These are phyloP conservation scores for Pholiota conissans DNA, from an alignment of 768 basidiomycete genomes.

Conservation along the genomic window DNA sequence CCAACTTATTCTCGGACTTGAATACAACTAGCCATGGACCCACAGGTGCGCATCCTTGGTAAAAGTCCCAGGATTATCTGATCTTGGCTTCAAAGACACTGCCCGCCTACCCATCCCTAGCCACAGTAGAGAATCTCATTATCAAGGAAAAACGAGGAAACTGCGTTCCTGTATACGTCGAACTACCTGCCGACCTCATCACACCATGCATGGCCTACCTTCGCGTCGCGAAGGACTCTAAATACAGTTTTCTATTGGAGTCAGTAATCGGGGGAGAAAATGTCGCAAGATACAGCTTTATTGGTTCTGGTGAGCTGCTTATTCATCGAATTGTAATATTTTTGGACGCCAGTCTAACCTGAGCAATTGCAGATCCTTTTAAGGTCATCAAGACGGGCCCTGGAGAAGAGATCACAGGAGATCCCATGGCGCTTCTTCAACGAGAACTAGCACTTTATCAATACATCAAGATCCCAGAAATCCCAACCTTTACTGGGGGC, in stretches of 20 bases:
- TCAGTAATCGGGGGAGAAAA: slow-evolving; percentile 90
- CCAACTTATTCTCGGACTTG: background rate
- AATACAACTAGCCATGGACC: slow-evolving; percentile 40
- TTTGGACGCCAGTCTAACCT: background rate
- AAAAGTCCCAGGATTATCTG: background rate
- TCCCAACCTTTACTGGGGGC: slow-evolving; percentile 95
- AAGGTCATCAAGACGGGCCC: slow-evolving; percentile 91
- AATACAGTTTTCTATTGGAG: slow-evolving; percentile 94
- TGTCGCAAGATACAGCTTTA: slow-evolving; percentile 92
- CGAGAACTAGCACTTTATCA: slow-evolving; percentile 83
- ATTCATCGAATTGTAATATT: background rate
- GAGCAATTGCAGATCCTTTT: slow-evolving; percentile 69
- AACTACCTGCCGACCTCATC: slow-evolving; percentile 92
- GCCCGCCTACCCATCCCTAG: slow-evolving; percentile 67
- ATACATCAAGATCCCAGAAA: slow-evolving; percentile 89
- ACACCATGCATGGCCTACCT: slow-evolving; percentile 98
- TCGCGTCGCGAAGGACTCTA: slow-evolving; percentile 86
- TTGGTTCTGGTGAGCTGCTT: slow-evolving; percentile 77
- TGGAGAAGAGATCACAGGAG: slow-evolving; percentile 78
- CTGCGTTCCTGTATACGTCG: slow-evolving; percentile 89
- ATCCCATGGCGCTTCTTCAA: slow-evolving; percentile 84
- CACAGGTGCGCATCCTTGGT: slow-evolving; percentile 37
- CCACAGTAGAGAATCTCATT: slow-evolving; percentile 75
- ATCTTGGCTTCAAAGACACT: slow-evolving; percentile 48
- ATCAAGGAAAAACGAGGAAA: slow-evolving; percentile 85